Evolutionary conservation across 2,329 filamentous ascomycete genomes (phyloP).

Genomic region (Diaporthe velutina): DNA sequence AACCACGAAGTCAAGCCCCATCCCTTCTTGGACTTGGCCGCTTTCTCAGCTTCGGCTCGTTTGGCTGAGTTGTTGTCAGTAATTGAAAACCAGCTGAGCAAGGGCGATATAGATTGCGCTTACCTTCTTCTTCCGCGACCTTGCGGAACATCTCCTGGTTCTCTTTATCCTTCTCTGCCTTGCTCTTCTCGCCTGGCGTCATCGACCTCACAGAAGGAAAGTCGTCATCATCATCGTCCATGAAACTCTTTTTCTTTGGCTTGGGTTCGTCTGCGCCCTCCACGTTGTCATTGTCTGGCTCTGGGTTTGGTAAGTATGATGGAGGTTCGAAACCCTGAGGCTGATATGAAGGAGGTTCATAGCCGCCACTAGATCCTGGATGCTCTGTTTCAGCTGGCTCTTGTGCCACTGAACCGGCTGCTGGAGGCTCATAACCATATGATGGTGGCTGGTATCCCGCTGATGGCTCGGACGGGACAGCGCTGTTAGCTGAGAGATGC

Average conservation of each 20-base stretch:
- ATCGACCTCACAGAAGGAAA: constrained; percentile 61
- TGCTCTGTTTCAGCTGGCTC: constrained; percentile 38
- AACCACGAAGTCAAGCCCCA: constrained; percentile 93
- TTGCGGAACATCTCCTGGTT: constrained; percentile 89
- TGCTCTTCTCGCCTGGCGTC: constrained; percentile 69
- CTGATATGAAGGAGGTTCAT: constrained; percentile 74
- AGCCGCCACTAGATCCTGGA: constrained; percentile 58
- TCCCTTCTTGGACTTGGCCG: constrained; percentile 70
- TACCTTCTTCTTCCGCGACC: constrained; percentile 82
- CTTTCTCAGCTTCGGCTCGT: constrained; percentile 66
- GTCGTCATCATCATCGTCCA: constrained; percentile 84
- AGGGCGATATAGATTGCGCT: constrained; percentile 47
- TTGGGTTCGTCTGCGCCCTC: constrained; percentile 65
- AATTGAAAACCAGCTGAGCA: constrained; percentile 37
- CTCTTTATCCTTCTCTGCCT: constrained; percentile 79
- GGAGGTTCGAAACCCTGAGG: constrained; percentile 70
- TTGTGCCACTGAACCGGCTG: constrained; percentile 50
- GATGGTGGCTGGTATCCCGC: constrained; percentile 59
- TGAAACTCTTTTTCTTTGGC: constrained; percentile 81
- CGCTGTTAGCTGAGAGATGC: constrained; percentile 6
- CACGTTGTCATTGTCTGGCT: constrained; percentile 57
- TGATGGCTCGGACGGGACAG: constrained; percentile 9
- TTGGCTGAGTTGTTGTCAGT: constrained; percentile 62
- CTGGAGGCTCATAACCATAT: constrained; percentile 66
- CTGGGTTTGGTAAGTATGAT: constrained; percentile 64